These are phyloP conservation scores for Gaillardinia entomophila DNA, from an alignment of 805 yeast species.

Conservation along the genomic window DNA sequence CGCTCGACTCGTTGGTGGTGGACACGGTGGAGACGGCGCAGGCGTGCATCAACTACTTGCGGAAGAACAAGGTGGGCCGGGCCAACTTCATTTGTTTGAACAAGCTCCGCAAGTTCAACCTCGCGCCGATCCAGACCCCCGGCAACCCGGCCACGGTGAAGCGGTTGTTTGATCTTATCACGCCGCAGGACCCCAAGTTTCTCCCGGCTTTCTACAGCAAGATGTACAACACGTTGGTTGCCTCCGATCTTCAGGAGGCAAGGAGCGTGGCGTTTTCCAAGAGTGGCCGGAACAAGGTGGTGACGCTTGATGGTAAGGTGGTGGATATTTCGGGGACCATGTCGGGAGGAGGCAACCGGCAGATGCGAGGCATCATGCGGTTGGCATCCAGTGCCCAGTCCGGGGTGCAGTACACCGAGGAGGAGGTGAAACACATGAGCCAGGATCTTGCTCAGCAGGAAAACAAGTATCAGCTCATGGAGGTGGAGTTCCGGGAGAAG, in stretches of 20 bases:
- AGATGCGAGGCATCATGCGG: conserved; percentile 73
- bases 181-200: conserved; percentile 61
- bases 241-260: conserved; percentile 72
- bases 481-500: conserved; percentile 52
- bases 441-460: conserved; percentile 51
- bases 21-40: conserved; percentile 63
- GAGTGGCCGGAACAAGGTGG: conserved; percentile 74
- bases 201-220: conserved; percentile 87
- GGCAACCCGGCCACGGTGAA: conserved; percentile 56
- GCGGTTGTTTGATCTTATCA: conserved; percentile 77
- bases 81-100: conserved; percentile 81
- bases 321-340: conserved; percentile 93
- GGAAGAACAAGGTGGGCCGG: conserved; percentile 80
- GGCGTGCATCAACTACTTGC: conserved; percentile 66
- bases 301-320: conserved; percentile 85
- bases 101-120: conserved; percentile 60
- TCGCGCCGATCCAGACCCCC: conserved; percentile 62
- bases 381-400: conserved; percentile 31
- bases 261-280: conserved; percentile 79
- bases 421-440: conserved; percentile 51
- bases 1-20: conserved; percentile 89
- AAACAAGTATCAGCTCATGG: conserved; percentile 42
- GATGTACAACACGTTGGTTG: conserved; percentile 82
- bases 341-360: conserved; percentile 88
- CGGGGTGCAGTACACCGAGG: conserved; percentile 41